A percentile compares a stretch with the other conserved stretches of the same genome.
These are phyloP conservation scores for Gardenia jasminoides DNA, from an alignment of 257 asterid genomes.

Conservation along the genomic window DNA sequence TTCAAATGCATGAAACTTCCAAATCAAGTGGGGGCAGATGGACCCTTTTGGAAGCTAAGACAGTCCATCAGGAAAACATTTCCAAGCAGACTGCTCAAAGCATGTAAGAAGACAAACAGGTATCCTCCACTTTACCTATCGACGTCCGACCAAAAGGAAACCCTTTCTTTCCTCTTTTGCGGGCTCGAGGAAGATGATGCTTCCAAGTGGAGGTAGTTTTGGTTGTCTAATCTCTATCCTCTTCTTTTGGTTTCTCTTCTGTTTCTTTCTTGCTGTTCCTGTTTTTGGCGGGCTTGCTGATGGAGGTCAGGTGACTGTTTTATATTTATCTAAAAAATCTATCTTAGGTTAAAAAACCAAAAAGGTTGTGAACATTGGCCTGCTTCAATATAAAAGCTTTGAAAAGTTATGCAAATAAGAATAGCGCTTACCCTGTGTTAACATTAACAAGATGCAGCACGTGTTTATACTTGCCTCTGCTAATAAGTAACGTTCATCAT, in stretches of 20 bases:
- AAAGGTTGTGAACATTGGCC: not conserved
- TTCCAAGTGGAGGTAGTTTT: not conserved
- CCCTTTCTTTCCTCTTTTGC: conserved; percentile 20
- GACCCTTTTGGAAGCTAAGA: not conserved
- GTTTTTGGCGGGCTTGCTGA: not conserved
- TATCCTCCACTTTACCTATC: not conserved
- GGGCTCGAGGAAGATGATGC: conserved; percentile 41
- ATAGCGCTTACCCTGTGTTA: too few relatives aligned
- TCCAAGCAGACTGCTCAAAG: not conserved
- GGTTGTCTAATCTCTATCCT: not conserved
- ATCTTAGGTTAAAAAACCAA: too few relatives aligned
- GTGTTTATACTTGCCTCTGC: not conserved
- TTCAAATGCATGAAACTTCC: conserved; percentile 7
- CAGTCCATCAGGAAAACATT: not conserved
- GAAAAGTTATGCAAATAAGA: too few relatives aligned
- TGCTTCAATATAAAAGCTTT: not conserved
- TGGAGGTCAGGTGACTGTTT: not conserved
- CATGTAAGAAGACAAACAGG: not conserved
- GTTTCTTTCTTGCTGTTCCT: not conserved
- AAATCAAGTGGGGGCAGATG: not conserved
- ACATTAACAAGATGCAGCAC: not conserved
- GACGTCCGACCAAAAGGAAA: not conserved
- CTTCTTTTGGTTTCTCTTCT: not conserved
- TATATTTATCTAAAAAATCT: too few relatives aligned
- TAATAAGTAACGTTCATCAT: not conserved